Evolutionary conservation across 1,284 basidiomycete genomes (phyloP).

Genomic region (Cryptococcus sp.): DNA sequence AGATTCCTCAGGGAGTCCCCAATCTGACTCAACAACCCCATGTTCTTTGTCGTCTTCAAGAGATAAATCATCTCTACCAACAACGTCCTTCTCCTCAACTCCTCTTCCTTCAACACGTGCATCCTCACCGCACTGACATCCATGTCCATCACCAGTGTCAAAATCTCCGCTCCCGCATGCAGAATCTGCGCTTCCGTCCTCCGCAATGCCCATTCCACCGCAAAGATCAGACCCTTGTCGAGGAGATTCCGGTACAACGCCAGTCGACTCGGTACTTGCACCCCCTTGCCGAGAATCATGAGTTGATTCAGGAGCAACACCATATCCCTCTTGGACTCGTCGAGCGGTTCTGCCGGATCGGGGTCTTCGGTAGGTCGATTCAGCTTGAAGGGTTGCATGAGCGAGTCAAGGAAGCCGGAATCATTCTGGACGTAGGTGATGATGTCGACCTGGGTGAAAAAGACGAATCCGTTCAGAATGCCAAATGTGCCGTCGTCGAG

Average conservation of each 20-base stretch:
- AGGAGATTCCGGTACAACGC: slow-evolving; percentile 82
- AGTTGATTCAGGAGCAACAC: slow-evolving; percentile 87
- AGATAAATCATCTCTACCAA: slow-evolving; percentile 69
- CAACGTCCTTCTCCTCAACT: slow-evolving; percentile 56
- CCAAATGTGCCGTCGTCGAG: slow-evolving; percentile 96
- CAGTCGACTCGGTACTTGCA: slow-evolving; percentile 81
- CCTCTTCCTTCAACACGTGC: slow-evolving; percentile 75
- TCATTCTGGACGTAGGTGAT: slow-evolving; percentile 82
- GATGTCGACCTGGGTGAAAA: slow-evolving; percentile 99
- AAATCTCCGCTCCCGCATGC: slow-evolving; percentile 78
- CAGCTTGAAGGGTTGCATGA: slow-evolving; percentile 72
- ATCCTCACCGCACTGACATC: slow-evolving; percentile 79
- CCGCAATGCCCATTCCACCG: slow-evolving; percentile 83
- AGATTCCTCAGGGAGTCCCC: slow-evolving; percentile 82
- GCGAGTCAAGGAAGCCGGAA: slow-evolving; percentile 65
- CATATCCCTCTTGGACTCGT: slow-evolving; percentile 56
- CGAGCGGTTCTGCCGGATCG: slow-evolving; percentile 33
- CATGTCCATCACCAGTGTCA: slow-evolving; percentile 83
- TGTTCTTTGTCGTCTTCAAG: slow-evolving; percentile 69
- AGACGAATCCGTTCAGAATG: slow-evolving; percentile 92
- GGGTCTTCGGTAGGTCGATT: slow-evolving; percentile 31
- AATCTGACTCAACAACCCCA: slow-evolving; percentile 84
- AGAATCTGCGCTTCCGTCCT: slow-evolving; percentile 55
- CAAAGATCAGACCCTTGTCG: slow-evolving; percentile 80
- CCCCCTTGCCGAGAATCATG: slow-evolving; percentile 91